Conservation (phyloP, 768 basidiomycete genomes). For the Kwoniella mangroviensis region DNA sequence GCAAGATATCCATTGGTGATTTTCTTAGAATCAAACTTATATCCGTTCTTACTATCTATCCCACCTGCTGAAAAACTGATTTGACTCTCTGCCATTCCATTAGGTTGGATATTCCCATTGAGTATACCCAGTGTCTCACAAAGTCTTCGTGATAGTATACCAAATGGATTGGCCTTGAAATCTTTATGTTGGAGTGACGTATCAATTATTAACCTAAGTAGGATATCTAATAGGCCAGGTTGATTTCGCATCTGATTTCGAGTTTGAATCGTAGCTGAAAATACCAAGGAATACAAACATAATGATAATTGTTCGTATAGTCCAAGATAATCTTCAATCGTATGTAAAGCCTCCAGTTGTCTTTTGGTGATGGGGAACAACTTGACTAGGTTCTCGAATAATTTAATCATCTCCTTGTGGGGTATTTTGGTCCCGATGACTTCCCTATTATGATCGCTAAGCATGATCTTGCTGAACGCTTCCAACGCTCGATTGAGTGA, state of each 20-base stretch:
- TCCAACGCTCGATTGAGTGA: slow-evolving; percentile 67
- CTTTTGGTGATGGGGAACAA: slow-evolving; percentile 78
- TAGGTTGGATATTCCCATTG: slow-evolving; percentile 42
- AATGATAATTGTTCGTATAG: slow-evolving; percentile 79
- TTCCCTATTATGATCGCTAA: slow-evolving; percentile 77
- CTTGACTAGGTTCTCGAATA: slow-evolving; percentile 75
- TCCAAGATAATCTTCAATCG: slow-evolving; percentile 70
- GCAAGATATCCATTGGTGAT: slow-evolving; percentile 49
- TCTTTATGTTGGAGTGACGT: slow-evolving; percentile 24
- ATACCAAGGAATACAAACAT: slow-evolving; percentile 83
- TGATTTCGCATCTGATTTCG: slow-evolving; percentile 71
- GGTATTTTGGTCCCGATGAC: slow-evolving; percentile 68
- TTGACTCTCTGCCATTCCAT: slow-evolving; percentile 14
- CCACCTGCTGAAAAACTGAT: slow-evolving; percentile 41
- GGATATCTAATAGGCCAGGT: slow-evolving; percentile 71
- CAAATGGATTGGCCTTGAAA: slow-evolving; percentile 42
- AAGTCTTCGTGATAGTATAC: slow-evolving; percentile 54
- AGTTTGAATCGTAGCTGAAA: slow-evolving; percentile 75
- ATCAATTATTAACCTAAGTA: slow-evolving; percentile 60
- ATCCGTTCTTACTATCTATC: slow-evolving; percentile 35
- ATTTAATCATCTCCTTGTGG: slow-evolving; percentile 64
- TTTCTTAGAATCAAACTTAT: slow-evolving; percentile 35
- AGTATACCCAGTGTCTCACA: slow-evolving; percentile 55
- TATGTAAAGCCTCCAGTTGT: slow-evolving; percentile 64
- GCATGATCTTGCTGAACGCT: slow-evolving; percentile 76